Evolutionary conservation across 2,329 filamentous ascomycete genomes (phyloP), one percentile per base, ranked within the genome.

Genomic region (Colletotrichum tropicale): DNA sequence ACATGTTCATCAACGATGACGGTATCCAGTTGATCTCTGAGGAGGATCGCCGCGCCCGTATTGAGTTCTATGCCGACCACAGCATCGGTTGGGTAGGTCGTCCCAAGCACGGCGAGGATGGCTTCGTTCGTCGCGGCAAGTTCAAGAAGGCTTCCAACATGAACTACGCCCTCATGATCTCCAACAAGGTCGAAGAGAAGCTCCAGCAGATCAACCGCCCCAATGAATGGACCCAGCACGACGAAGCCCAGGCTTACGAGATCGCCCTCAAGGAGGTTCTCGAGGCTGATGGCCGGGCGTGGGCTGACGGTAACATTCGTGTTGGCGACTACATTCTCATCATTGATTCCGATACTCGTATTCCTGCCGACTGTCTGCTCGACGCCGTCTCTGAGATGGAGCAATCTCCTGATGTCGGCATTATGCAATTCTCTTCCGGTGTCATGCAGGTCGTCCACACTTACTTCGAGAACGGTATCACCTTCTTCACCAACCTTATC

Each of bases 231-330:
- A 92, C 88, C 38, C 93, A 94, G 80, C 88, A 90, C 61, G 91
- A 95, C 75, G 94, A 95, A 82, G 90, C 90, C 8, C 85, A 88
- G 75, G 92, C 92, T 2, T 95, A 95, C 80, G 90, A 93, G 82
- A 84, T 88, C 80, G 89, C 91, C 75, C 88, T 96, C 56, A 89
- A 91, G 78, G 90, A 93, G 75, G 90, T 93, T 21, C 88, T 96
- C 48, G 89, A 92, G 62, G 91, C 93, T 65, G 89, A 94, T 72
- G 92, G 92, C 21, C 91, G 93, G 32, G 94, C 94, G 32, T 94
- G 93, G 94, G 95, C 95, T 21, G 94, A 95, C 81, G 95, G 95
- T 77, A 96, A 97, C 83, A 93, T 98, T 79, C 94, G 95, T 67
- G 88, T 98, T 26, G 95, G 95, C 71, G 95, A 98, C 84, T 96